Evolutionary conservation across 495 filamentous ascomycete genomes (phyloP), one percentile per base, ranked within the genome.

Genomic region (Neurospora intermedia): DNA sequence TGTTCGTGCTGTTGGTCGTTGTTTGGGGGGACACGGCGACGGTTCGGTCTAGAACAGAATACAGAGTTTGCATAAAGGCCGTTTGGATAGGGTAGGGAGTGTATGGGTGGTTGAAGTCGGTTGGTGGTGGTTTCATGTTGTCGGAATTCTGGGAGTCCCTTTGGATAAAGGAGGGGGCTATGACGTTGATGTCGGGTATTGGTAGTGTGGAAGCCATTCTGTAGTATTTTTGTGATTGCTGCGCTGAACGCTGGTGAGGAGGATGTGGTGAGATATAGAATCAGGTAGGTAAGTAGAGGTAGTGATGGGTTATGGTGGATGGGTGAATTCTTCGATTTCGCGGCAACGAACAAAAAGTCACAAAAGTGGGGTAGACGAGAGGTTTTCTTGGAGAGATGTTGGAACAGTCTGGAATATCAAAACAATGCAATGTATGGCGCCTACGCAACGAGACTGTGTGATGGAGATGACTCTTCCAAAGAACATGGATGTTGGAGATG

Each of bases 71-170:
- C 96, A 99, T 99, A 78, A 99, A 96, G 74, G 93, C 83, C 39
- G 91, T 84, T 77, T 99, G 96, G 71, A 98, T 96, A 16, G 90
- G 87, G 84, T 99, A 99, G 0, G 96, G 96, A 42, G 89, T 87
- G 80, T 91, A 98, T 11, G 96, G 96, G 80, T 99, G 96, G 79
- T 97, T 92, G 79, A 97, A 98, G 80, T 94, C 84, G 23, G 76
- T 71, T 43, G 69, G 73, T 18, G 59, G 41, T 27, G 73, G 42
- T 31, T 2, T 31, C 27, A 31, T 31, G 3, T 39, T 23, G 3
- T 46, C 54, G 13, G 54, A 1, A 18, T 35, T 66, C 15, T 35
- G 54, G 8, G 54, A 66, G 15, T 66, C 54, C 54, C 6, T 66
- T 2, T 66, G 27, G 6, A 66, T 66, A 9, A 66, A 66, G 0